Evolutionary conservation across 148 eudicot genomes (phyloP).

Genomic region (Talinum fruticosum): DNA sequence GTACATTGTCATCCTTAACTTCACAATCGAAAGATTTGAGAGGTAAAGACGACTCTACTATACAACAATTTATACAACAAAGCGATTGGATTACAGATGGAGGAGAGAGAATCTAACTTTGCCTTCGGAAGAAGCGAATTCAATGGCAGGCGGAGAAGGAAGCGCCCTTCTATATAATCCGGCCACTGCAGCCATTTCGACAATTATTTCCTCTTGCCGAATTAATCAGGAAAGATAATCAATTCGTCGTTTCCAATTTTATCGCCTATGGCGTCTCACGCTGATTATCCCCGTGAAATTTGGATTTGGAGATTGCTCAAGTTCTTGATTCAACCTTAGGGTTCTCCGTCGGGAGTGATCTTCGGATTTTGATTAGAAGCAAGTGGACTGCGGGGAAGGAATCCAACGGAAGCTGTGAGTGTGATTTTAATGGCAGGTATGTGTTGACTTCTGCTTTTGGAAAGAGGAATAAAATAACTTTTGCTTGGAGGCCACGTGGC

Average conservation of each 20-base stretch:
- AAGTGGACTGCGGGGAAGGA: neutral
- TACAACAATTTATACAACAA: neutral
- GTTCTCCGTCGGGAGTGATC: neutral
- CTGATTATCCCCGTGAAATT: neutral
- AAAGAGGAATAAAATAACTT: neutral
- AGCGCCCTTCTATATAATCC: constrained; percentile 45
- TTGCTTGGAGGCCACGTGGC: too few species aligned
- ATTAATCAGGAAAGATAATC: neutral
- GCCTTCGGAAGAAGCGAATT: constrained; percentile 45
- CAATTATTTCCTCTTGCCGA: neutral
- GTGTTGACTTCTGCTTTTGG: neutral
- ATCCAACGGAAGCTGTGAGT: neutral
- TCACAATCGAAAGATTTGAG: too few species aligned
- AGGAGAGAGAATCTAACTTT: constrained; percentile 29
- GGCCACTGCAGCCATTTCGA: constrained; percentile 39
- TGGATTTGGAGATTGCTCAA: neutral
- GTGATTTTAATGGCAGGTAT: neutral
- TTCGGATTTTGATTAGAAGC: neutral
- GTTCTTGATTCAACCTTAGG: neutral
- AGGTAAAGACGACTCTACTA: too few species aligned
- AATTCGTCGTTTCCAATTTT: neutral
- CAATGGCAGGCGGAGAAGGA: constrained; percentile 53
- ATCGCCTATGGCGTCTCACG: neutral
- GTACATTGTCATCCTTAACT: too few species aligned
- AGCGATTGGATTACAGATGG: neutral